Conservation (phyloP, 2,329 filamentous ascomycete species). For the Aspergillus fumigatiaffinis region DNA sequence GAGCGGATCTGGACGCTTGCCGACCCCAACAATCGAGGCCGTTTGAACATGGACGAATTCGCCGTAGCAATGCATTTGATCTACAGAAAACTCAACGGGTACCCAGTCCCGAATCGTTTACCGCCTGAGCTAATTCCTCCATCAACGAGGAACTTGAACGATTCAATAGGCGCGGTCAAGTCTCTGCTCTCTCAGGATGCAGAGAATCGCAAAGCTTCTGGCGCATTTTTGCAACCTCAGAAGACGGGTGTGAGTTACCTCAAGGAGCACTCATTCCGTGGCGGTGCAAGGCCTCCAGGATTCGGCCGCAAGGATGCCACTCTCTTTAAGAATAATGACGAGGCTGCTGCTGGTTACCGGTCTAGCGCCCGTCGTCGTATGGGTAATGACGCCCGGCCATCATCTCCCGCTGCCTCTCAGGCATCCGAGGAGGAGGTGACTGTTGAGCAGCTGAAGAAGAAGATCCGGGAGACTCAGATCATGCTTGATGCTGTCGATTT, state of each 20-base stretch:
- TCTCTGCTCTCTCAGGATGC: slow-evolving; percentile 85
- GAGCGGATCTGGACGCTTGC: slow-evolving; percentile 93
- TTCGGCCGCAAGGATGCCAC: slow-evolving; percentile 84
- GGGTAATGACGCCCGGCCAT: slow-evolving; percentile 65
- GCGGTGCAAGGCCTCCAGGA: slow-evolving; percentile 54
- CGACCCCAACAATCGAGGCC: slow-evolving; percentile 89
- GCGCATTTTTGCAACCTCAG: slow-evolving; percentile 86
- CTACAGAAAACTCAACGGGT: slow-evolving; percentile 93
- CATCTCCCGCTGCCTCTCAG: slow-evolving; percentile 71
- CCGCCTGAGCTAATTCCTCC: slow-evolving; percentile 91
- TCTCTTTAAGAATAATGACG: slow-evolving; percentile 90
- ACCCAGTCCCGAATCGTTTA: slow-evolving; percentile 80
- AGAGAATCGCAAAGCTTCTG: slow-evolving; percentile 80
- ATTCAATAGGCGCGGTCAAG: slow-evolving; percentile 91
- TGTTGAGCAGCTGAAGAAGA: slow-evolving; percentile 85
- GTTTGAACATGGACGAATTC: slow-evolving; percentile 93
- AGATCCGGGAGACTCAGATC: slow-evolving; percentile 89
- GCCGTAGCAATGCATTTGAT: slow-evolving; percentile 99
- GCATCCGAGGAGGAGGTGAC: slow-evolving; percentile 72
- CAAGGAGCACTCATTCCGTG: slow-evolving; percentile 88
- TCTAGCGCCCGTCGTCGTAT: slow-evolving; percentile 88
- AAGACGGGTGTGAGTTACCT: slow-evolving; percentile 98
- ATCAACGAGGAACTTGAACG: slow-evolving; percentile 87
- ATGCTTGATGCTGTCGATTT: slow-evolving; percentile 95
- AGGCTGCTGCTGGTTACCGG: slow-evolving; percentile 80